phyloP scores from a whole-genome alignment of 257 asterid genomes.

The Gentiana dahurica region DNA sequence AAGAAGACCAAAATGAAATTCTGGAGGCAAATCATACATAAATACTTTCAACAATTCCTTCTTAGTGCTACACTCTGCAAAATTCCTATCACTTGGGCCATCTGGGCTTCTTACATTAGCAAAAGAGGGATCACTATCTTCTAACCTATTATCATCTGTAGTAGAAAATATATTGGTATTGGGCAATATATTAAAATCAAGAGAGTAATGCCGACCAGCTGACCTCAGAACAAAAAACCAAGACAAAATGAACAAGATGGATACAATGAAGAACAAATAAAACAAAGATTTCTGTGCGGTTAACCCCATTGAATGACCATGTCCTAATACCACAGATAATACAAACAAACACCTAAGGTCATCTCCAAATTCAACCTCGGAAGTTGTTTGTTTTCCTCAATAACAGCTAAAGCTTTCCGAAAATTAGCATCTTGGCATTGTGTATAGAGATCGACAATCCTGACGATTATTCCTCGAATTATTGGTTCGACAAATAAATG shows the following conservation, averaged over 20 bases:
- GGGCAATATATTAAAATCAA: conserved; percentile 37
- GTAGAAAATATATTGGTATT: conserved; percentile 30
- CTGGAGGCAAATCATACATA: conserved; percentile 86
- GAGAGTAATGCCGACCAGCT: conserved; percentile 28
- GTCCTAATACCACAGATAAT: conserved; percentile 3
- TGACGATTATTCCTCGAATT: no score
- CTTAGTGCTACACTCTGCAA: conserved; percentile 22
- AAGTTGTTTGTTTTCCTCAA: not conserved
- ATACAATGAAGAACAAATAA: conserved; percentile 48
- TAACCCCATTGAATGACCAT: conserved; percentile 12
- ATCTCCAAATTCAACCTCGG: not conserved
- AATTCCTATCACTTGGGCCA: conserved; percentile 10
- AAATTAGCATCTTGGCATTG: no score
- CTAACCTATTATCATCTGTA: conserved; percentile 14
- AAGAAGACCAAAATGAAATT: conserved; percentile 61
- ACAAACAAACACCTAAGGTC: not conserved
- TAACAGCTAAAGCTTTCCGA: no score
- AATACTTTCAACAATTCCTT: conserved; percentile 52
- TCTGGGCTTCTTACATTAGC: conserved; percentile 1
- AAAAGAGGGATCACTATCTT: not conserved
- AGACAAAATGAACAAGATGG: conserved; percentile 53
- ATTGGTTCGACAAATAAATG: no score
- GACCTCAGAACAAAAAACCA: conserved; percentile 66
- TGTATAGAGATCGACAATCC: no score
- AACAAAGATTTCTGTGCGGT: conserved; percentile 43